Base-by-base conservation (phyloP, 306 rosid genomes). In the Ormosia semicastrata region DNA sequence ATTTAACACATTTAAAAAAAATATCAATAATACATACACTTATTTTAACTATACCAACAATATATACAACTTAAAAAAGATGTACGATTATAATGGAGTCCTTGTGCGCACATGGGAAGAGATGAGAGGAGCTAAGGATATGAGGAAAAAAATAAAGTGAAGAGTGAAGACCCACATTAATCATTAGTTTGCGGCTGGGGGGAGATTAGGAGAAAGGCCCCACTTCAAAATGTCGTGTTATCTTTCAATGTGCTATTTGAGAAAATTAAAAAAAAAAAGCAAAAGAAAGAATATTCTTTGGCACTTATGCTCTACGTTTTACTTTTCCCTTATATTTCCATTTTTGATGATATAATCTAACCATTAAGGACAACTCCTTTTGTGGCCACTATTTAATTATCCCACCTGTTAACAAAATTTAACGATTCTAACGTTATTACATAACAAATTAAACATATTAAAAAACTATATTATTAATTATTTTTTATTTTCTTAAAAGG, bases 211-310 rank as follows among this genome's bases (percentile, higher is more conserved):
- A 44, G 24, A 9, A 6, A 11, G 24, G 75, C 14, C 79, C 84
- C 76, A 52, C 76, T 43, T 74, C 18, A 68, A 78, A 12, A 44
- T 43, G 37, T 52, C 9, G 40, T 15, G 14, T 43, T 82, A 56
- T 66, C 60, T 71, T 77, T 7, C 65, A 57, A 65, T 47, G 59
- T 77, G n/a, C 44, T 15, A 57, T 37, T 66, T 43, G 0, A 17
- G 6, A 9, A 14, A 24, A 78, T 1, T 2, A 12, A 30, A 4
- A 32, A 0, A 73, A 7, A 6, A 53, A 4, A 9, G 12, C 44
- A 15, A 46, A 24, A 69, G 14, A 66, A 59, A 47, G 78, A 84
- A 87, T 75, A 88, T 85, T 18, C 89, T 74, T 79, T 76, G 32
- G 77, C 79, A 76, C 54, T 60, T 60, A 50, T 85, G 34, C 72